Percentiles rank a stretch among this genome's conserved stretches.
Evolutionary conservation across 2,329 filamentous ascomycete species (phyloP).

Genomic region (Septoria petroselini): DNA sequence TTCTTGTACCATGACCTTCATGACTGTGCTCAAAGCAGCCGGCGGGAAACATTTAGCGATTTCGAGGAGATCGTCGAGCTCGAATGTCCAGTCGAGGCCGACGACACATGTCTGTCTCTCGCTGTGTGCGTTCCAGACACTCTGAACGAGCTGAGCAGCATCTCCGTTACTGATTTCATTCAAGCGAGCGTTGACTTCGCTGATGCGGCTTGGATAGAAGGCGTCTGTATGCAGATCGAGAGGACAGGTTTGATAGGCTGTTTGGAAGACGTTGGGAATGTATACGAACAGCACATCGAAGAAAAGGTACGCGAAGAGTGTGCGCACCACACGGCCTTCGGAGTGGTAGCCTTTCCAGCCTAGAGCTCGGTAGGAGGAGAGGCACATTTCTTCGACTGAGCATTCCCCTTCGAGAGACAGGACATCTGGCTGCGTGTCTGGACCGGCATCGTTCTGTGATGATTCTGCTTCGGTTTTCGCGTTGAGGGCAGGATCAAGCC

Average conservation of each 20-base stretch:
- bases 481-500: constrained; percentile 63
- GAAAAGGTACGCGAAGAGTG: constrained; percentile 78
- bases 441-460: too few species aligned
- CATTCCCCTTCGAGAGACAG: constrained; percentile 60
- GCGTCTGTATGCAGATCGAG: constrained; percentile 89
- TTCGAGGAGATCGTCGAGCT: constrained; percentile 72
- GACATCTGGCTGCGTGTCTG: background rate
- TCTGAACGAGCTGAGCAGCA: constrained; percentile 63
- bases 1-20: constrained; percentile 93
- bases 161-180: constrained; percentile 83
- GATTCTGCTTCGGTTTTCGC: too few species aligned
- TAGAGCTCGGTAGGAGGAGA: constrained; percentile 74
- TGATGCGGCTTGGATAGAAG: constrained; percentile 81
- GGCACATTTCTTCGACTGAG: constrained; percentile 89
- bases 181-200: constrained; percentile 83
- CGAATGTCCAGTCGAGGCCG: constrained; percentile 87
- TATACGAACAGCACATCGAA: constrained; percentile 91
- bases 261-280: constrained; percentile 95
- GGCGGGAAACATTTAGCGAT: constrained; percentile 75
- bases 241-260: constrained; percentile 88
- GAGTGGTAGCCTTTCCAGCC: constrained; percentile 95
- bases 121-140: constrained; percentile 66
- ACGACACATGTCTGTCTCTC: constrained; percentile 79
- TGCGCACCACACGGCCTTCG: constrained; percentile 89
- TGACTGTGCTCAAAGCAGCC: constrained; percentile 76